Evolutionary conservation across 2,329 filamentous ascomycete genomes (phyloP).

Genomic region (Bipolaris bicolor): DNA sequence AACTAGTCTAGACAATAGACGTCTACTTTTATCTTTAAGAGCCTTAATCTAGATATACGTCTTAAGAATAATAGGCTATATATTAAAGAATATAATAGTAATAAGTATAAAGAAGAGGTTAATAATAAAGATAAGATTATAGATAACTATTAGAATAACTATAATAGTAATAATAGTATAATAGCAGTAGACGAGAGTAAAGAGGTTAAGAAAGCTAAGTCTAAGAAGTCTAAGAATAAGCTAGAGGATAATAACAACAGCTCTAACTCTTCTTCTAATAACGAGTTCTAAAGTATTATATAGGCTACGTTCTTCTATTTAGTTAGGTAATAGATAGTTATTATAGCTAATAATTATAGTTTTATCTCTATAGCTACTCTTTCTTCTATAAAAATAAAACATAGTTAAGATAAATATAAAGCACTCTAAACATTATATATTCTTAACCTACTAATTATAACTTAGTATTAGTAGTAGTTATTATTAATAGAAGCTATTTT

Average conservation of each 20-base stretch:
- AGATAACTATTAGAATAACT: neutral
- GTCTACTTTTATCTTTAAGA: neutral
- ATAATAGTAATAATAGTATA: neutral
- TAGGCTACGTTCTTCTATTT: too few species aligned
- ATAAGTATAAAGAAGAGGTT: neutral
- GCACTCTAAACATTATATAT: too few species aligned
- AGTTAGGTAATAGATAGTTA: too few species aligned
- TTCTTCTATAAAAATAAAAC: neutral
- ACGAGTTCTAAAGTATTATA: neutral
- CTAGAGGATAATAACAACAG: too few species aligned
- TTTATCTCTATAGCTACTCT: neutral
- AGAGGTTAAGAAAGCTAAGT: neutral
- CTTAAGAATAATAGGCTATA: neutral
- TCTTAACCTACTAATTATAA: too few species aligned
- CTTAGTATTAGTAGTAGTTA: too few species aligned
- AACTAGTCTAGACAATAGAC: neutral
- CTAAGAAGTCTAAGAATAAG: neutral
- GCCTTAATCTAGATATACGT: neutral
- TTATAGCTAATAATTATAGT: neutral
- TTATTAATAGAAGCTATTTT: too few species aligned
- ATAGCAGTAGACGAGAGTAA: neutral
- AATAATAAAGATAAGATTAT: neutral
- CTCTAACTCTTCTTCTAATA: too few species aligned
- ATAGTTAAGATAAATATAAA: neutral
- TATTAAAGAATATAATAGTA: neutral